Percentiles rank a stretch among this genome's conserved stretches.
These are phyloP conservation scores for Linum tenue DNA, from an alignment of 345 rosid genomes.

Conservation along the genomic window DNA sequence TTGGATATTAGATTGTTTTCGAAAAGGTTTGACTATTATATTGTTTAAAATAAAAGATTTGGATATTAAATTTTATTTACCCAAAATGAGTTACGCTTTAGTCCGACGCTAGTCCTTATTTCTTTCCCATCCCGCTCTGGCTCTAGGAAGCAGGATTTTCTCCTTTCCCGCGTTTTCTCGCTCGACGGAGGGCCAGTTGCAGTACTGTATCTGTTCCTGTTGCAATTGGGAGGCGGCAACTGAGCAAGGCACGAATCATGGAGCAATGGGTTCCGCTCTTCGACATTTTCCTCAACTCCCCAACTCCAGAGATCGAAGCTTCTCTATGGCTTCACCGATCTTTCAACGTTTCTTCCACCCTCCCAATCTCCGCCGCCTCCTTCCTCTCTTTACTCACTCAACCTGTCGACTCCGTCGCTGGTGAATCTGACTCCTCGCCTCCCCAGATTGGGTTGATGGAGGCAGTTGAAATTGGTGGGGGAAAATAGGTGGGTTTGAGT, in stretches of 20 bases:
- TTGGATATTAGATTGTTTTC: no score
- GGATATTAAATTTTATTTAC: no score
- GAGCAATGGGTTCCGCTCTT: conserved; percentile 62
- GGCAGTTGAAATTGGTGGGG: no score
- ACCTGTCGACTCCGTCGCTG: conserved; percentile 20
- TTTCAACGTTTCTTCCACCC: conserved; percentile 25
- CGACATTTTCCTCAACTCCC: conserved; percentile 45
- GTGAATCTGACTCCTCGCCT: conserved; percentile 21
- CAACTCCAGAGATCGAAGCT: conserved; percentile 62
- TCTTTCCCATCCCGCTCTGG: no score
- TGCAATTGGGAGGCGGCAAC: not conserved
- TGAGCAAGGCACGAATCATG: conserved; percentile 19
- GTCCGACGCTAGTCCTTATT: no score
- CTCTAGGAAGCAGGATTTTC: no score
- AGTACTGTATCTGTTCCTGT: no score
- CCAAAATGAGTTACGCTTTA: no score
- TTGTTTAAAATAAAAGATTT: no score
- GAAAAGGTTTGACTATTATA: no score
- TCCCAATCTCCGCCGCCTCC: conserved; percentile 47
- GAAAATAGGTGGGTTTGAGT: no score
- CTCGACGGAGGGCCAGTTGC: not conserved
- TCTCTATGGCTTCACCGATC: conserved; percentile 54
- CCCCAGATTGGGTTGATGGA: not conserved
- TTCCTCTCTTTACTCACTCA: conserved; percentile 46
- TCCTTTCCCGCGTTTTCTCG: no score